Evolutionary conservation across 2,329 filamentous ascomycete species (phyloP), one percentile per base, ranked within the genome.

Genomic region (Penicillium sp.): DNA sequence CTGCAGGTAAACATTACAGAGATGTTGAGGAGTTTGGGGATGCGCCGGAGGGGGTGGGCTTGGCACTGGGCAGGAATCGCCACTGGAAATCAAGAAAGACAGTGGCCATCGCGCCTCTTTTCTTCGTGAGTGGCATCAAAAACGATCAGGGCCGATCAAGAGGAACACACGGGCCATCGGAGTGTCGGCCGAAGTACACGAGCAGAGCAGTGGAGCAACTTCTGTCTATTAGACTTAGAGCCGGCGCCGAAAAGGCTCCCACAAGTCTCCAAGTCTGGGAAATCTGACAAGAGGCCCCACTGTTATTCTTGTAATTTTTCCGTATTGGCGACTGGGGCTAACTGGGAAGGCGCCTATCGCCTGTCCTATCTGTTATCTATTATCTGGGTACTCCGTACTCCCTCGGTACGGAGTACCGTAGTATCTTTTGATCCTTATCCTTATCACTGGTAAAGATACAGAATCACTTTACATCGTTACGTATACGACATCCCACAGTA

Each of bases 81-180:
- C 52, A 54, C 52, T 28, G 51, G 6, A 13, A 38, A 13, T n/a
- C 35, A 25, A 25, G 35, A 16, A 22, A 22, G 6, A 16, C 5
- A 13, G 35, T 37, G 14, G 13, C 25, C 37, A 38, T 40, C 52
- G 7, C 22, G 33, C 40, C 51, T n/a, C 25, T 48, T 19, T 28
- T 13, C 26, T 30, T 48, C 13, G 2, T 26, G 49, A 38, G n/a
- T 52, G 35, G 35, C 30, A 52, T 26, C 13, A n/a, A 19, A 38
- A 22, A 14, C 28, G 28, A 3, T 22, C 13, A 30, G 30, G 52
- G 35, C 22, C 28, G 28, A 3, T 22, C 19, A 22, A n/a, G 40
- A 22, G 7, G 11, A 28, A 22, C 53, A 30, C 54, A 54, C 59
- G 59, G 55, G 35, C 52, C 52, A 56, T 59, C 60, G 60, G 60